Evolutionary conservation across 306 rosid genomes (phyloP).

Genomic region (Albizia julibrissin): DNA sequence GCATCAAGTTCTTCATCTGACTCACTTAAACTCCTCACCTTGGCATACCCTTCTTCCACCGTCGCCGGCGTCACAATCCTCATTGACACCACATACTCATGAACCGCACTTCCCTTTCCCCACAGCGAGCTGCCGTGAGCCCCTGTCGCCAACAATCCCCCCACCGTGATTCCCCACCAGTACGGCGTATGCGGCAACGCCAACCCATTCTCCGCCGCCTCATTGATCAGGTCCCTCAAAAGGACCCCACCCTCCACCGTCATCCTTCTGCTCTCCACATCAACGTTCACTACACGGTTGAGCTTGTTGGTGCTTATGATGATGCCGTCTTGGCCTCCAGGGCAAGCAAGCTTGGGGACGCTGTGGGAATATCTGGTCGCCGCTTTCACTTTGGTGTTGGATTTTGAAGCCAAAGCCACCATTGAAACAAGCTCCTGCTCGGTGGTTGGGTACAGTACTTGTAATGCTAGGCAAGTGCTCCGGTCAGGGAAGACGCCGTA

Average conservation of each 20-base stretch:
- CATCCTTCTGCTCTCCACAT: constrained; percentile 45
- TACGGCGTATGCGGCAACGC: constrained; percentile 69
- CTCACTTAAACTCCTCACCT: constrained; percentile 41
- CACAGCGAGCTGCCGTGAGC: constrained; percentile 88
- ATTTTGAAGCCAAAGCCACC: neutral
- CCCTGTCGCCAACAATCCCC: constrained; percentile 75
- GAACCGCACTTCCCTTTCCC: constrained; percentile 74
- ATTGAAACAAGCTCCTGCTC: neutral
- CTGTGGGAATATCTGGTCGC: neutral
- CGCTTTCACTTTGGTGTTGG: neutral
- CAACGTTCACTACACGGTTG: constrained; percentile 42
- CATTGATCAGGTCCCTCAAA: constrained; percentile 49
- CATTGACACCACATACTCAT: constrained; percentile 63
- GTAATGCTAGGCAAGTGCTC: neutral
- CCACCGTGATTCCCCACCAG: constrained; percentile 85
- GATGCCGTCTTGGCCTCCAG: constrained; percentile 55
- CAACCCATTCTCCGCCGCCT: constrained; percentile 60
- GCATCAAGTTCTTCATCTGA: constrained; percentile 61
- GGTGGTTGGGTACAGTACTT: neutral
- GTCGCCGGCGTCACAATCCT: constrained; percentile 59
- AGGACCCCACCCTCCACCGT: constrained; percentile 69
- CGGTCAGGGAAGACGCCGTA: neutral
- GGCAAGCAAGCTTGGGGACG: constrained; percentile 44
- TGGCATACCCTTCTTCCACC: constrained; percentile 55
- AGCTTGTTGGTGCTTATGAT: constrained; percentile 74